Percentiles rank a stretch among this genome's conserved stretches.
phyloP scores from a whole-genome alignment of 768 basidiomycete species.

The Russula abietina region DNA sequence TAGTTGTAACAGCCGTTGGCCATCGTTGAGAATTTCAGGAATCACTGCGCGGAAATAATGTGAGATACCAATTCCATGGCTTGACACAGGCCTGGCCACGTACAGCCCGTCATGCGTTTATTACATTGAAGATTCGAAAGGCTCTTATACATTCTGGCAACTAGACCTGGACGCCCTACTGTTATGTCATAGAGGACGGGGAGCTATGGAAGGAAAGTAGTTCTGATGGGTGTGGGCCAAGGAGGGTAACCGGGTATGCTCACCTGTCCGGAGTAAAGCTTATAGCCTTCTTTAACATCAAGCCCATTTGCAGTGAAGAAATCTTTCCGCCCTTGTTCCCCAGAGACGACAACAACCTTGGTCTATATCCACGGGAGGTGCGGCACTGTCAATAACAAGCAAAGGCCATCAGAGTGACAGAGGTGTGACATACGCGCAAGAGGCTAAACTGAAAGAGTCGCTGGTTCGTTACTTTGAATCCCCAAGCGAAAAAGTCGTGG shows the following conservation, averaged over 20 bases:
- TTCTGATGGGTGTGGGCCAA: neutral
- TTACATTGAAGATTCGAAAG: too few relatives aligned
- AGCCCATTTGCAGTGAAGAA: constrained; percentile 60
- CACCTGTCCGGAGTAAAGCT: constrained; percentile 71
- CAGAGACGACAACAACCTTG: too few relatives aligned
- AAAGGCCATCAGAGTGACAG: neutral
- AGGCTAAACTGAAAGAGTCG: constrained; percentile 65
- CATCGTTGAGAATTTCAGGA: constrained; percentile 58
- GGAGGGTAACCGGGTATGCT: constrained; percentile 26
- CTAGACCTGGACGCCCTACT: too few relatives aligned
- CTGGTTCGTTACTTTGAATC: constrained; percentile 58
- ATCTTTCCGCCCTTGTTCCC: constrained; percentile 54
- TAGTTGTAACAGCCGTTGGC: constrained; percentile 49
- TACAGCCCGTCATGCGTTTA: too few relatives aligned
- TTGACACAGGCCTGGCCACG: constrained; percentile 30
- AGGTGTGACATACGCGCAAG: constrained; percentile 45
- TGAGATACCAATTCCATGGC: constrained; percentile 7
- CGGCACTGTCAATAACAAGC: constrained; percentile 7
- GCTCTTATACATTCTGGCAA: too few relatives aligned
- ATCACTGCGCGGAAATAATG: constrained; percentile 45
- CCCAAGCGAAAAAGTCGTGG: too few relatives aligned
- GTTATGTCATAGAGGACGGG: constrained; percentile 73
- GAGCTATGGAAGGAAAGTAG: constrained; percentile 42
- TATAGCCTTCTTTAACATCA: constrained; percentile 75
- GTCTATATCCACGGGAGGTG: constrained; percentile 40